Base-by-base conservation (phyloP, 2,329 filamentous ascomycete genomes). In the Diaporthe humulicola region DNA sequence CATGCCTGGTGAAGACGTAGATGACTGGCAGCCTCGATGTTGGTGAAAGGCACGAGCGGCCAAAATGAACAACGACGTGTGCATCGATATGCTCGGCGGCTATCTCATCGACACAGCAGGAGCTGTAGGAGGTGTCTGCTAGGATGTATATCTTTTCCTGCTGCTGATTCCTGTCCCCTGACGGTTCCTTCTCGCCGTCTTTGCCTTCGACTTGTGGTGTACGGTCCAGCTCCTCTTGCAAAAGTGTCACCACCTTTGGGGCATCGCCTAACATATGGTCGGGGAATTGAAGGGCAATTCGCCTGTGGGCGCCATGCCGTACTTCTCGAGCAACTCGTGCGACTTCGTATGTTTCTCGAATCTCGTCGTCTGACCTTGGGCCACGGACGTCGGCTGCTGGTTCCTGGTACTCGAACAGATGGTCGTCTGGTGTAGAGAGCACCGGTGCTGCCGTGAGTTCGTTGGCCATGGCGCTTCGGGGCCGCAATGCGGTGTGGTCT, bases 21-120 rank as follows among this genome's bases (percentile, higher is more conserved):
- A 98, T 91, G 30, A 98, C 96, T 0, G 96, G 95, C 70, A 98
- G 85, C 73, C 95, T 88, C 15, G 94, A 94, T 0, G 96, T 98
- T 0, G 96, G 96, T 10, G 95, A 98, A 33, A 99, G 88, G 81
- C 97, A 99, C 0, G 96, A 93, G 70, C 97, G 90, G 4, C 97
- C 97, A 79, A 98, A 99, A 82, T 99, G 97, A 19, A 99, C 93
- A 1, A 98, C 94, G 0, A 95, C 94, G 76, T 98, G 93, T 9
- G 97, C 96, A 79, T 95, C 90, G 22, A 95, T 93, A 82, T 99
- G 97, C 83, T 99, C 96, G 3, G 97, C 97, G 0, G 97, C 97
- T 54, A 98, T 93, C 85, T 99, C 97, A 81, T 99, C 97, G 25
- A 98, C 96, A 81, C 97, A 99, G 85, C 97, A 99, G 0, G 96